Evolutionary conservation across 306 rosid species (phyloP).

Genomic region (Echinosophora koreensis): DNA sequence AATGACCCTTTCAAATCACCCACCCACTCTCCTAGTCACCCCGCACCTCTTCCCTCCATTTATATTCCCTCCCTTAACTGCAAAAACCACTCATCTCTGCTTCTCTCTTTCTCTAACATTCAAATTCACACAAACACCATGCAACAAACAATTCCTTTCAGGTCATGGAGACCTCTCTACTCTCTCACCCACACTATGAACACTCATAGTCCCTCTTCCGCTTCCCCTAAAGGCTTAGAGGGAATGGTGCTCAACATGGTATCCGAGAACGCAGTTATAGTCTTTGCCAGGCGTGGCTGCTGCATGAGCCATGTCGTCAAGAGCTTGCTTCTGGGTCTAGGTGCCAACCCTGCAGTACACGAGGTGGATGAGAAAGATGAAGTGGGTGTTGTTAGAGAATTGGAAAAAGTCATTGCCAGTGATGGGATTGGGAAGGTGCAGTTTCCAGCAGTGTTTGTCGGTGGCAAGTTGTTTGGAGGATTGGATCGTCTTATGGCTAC

Average conservation of each 20-base stretch:
- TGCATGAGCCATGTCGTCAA: constrained; percentile 77
- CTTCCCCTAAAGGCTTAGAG: background rate
- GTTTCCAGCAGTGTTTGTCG: constrained; percentile 67
- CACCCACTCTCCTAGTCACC: background rate
- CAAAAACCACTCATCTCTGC: background rate
- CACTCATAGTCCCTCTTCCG: background rate
- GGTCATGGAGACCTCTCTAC: constrained; percentile 55
- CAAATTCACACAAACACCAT: background rate
- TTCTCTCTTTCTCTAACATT: background rate
- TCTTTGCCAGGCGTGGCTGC: constrained; percentile 61
- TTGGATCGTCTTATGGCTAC: constrained; percentile 72
- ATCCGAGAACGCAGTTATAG: constrained; percentile 64
- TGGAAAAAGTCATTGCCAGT: constrained; percentile 37
- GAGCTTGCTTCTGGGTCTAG: constrained; percentile 65
- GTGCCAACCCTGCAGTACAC: constrained; percentile 63
- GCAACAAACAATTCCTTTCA: constrained; percentile 73
- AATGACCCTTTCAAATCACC: constrained; percentile 55
- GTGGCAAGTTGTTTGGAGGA: constrained; percentile 70
- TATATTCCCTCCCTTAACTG: constrained; percentile 26
- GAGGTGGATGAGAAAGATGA: constrained; percentile 70
- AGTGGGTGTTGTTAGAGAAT: constrained; percentile 43
- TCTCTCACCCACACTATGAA: background rate
- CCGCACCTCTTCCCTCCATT: constrained; percentile 5
- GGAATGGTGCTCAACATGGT: constrained; percentile 46
- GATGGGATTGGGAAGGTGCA: constrained; percentile 46